Percentiles rank a stretch among this genome's conserved stretches.
phyloP scores from a whole-genome alignment of 805 yeast genomes.

The Candida morakotiae region DNA sequence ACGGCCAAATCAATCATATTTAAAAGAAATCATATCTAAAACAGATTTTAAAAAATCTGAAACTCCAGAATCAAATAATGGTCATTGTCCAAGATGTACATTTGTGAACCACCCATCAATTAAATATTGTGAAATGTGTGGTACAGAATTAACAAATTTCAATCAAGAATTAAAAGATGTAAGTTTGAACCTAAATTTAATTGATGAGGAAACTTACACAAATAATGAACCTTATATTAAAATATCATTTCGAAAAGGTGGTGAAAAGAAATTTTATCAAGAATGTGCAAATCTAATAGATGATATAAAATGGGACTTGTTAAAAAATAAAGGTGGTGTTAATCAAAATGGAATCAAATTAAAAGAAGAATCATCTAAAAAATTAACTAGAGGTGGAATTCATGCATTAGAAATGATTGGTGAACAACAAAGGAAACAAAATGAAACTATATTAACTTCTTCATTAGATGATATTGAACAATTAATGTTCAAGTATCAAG shows the following conservation, averaged over 20 bases:
- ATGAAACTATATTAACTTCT: constrained; percentile 56
- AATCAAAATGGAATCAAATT: constrained; percentile 34
- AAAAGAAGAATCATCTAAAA: constrained; percentile 1
- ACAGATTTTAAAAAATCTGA: neutral
- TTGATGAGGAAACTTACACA: constrained; percentile 31
- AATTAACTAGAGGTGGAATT: constrained; percentile 32
- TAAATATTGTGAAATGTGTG: constrained; percentile 83
- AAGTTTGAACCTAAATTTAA: constrained; percentile 20
- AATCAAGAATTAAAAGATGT: constrained; percentile 1
- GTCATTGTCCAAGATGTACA: constrained; percentile 58
- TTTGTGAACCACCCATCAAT: constrained; percentile 80
- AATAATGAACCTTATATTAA: constrained; percentile 44
- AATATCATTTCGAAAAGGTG: constrained; percentile 72
- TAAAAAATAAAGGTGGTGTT: constrained; percentile 28
- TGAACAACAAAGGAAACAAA: constrained; percentile 50
- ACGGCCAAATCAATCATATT: constrained; percentile 14
- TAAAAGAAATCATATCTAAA: neutral
- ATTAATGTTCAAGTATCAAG: constrained; percentile 73
- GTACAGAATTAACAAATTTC: constrained; percentile 35
- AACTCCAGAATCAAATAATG: neutral
- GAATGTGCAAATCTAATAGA: constrained; percentile 40
- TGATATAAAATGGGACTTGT: constrained; percentile 46
- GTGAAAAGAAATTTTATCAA: constrained; percentile 51
- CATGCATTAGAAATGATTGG: constrained; percentile 62
- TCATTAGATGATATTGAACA: constrained; percentile 77